Percentiles rank a stretch among this genome's conserved stretches.
Evolutionary conservation across 805 yeast species (phyloP).

Genomic region (Wickerhamiella galacta): DNA sequence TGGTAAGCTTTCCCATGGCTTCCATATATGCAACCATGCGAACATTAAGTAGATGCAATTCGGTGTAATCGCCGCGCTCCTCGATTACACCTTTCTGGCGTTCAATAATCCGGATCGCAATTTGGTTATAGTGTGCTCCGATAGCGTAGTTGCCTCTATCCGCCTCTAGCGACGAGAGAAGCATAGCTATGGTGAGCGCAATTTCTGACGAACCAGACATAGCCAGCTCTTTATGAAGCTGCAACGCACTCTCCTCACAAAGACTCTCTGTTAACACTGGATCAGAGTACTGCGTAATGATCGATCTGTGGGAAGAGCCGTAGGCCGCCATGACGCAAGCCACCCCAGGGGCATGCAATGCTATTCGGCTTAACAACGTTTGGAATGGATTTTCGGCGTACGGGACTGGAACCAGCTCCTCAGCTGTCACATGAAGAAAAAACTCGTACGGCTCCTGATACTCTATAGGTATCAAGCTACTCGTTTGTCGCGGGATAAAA

Average conservation of each 20-base stretch:
- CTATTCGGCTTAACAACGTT: slow-evolving; percentile 48
- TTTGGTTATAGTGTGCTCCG: slow-evolving; percentile 7
- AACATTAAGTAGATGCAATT: slow-evolving; percentile 6
- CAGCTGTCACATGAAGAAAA: slow-evolving; percentile 44
- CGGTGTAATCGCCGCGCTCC: background rate
- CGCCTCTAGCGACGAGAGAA: slow-evolving; percentile 3
- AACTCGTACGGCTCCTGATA: slow-evolving; percentile 41
- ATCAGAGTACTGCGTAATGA: no score
- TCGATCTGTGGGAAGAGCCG: no score
- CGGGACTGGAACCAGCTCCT: slow-evolving; percentile 50
- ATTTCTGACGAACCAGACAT: slow-evolving; percentile 9
- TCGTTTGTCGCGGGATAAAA: no score
- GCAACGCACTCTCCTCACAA: no score
- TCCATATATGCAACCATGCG: slow-evolving; percentile 12
- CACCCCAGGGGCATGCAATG: no score
- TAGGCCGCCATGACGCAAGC: slow-evolving; percentile 11
- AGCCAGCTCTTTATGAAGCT: no score
- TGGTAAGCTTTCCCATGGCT: slow-evolving; percentile 8
- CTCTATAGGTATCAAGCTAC: background rate
- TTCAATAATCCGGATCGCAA: slow-evolving; percentile 10
- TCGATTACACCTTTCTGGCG: slow-evolving; percentile 7
- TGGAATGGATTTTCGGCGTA: slow-evolving; percentile 52
- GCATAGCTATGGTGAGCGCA: slow-evolving; percentile 4
- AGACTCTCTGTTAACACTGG: no score
- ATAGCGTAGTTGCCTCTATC: slow-evolving; percentile 8